phyloP scores from a whole-genome alignment of 2,329 filamentous ascomycete genomes.

The Penicillium aurantiogriseum region DNA sequence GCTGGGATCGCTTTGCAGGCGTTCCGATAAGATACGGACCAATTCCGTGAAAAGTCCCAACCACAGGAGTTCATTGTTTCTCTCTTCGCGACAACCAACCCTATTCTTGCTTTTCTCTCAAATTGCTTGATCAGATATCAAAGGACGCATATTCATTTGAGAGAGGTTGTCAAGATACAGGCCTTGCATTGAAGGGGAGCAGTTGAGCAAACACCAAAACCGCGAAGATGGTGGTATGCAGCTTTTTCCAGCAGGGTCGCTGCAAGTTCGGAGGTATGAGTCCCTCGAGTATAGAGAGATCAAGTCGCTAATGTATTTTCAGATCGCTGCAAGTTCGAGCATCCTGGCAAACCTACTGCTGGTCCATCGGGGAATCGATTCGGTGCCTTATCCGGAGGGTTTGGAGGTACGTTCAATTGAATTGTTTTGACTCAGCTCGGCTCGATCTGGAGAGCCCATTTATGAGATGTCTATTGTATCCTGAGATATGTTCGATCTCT shows the following conservation, averaged over 20 bases:
- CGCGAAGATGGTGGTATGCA: constrained; percentile 54
- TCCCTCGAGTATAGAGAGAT: neutral
- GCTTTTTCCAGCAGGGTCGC: constrained; percentile 62
- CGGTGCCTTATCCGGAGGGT: constrained; percentile 47
- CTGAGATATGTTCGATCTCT: neutral
- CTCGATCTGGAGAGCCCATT: neutral
- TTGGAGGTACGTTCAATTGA: constrained; percentile 39
- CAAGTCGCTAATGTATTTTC: neutral
- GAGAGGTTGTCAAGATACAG: neutral
- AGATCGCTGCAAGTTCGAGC: constrained; percentile 62
- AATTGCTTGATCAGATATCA: neutral
- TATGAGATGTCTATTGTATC: neutral
- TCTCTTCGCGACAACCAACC: neutral
- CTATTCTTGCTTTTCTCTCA: neutral
- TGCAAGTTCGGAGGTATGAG: constrained; percentile 65
- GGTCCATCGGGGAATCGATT: constrained; percentile 57
- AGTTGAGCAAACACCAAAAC: constrained; percentile 2
- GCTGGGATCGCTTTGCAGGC: neutral
- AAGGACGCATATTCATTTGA: neutral
- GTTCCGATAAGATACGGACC: constrained; percentile 9
- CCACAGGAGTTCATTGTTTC: neutral
- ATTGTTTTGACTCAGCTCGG: neutral
- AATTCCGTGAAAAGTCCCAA: constrained; percentile 7
- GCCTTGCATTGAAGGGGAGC: neutral
- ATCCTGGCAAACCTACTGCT: constrained; percentile 48